Base-by-base conservation (phyloP, 257 asterid species). In the Lycium ferocissimum region DNA sequence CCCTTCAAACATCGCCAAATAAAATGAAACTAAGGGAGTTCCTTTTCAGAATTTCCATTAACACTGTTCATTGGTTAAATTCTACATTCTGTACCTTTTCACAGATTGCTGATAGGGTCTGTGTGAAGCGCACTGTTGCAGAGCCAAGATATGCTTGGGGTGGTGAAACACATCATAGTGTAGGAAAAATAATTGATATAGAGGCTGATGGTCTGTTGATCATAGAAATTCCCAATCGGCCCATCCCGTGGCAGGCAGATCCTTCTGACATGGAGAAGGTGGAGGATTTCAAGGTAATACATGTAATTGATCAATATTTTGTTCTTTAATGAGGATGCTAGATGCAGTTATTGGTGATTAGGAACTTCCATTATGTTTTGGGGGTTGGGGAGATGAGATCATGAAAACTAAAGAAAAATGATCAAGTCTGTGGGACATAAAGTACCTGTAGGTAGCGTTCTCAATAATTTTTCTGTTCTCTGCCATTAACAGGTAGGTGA, bases 71-170 rank as follows among this genome's bases (percentile, higher is more conserved):
- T 86, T 70, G 86, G 65, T 85, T 37, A 51, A 72, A 62, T 66
- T 62, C 75, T 83, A 69, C 40, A 43, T 37, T 76, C 26, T 53
- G 47, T 66, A 75, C 87, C 57, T 69, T 85, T 73, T 67, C 81
- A 54, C 92, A 96, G 99, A 92, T 94, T 89, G 97, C 97, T 53
- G 98, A 97, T 85, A 92, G 99, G 83, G 97, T 97, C 86, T 97
- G 98, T 89, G 99, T 97, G 78, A 97, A 94, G 92, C 99, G 98
- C 73, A 92, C 99, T 88, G 98, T 97, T 88, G 98, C 98, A 54
- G 99, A 97, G 91, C 99, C 99, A 83, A 90, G 98, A 90, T 97
- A 92, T 90, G 98, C 99, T 86, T 97, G 99, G 99, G 99, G 99
- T 85, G 99, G 99, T 66, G 99, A 94, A 93, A 97, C 99, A 37